Conservation (phyloP, 495 filamentous ascomycete genomes). For the Penicillium crystallinum region DNA sequence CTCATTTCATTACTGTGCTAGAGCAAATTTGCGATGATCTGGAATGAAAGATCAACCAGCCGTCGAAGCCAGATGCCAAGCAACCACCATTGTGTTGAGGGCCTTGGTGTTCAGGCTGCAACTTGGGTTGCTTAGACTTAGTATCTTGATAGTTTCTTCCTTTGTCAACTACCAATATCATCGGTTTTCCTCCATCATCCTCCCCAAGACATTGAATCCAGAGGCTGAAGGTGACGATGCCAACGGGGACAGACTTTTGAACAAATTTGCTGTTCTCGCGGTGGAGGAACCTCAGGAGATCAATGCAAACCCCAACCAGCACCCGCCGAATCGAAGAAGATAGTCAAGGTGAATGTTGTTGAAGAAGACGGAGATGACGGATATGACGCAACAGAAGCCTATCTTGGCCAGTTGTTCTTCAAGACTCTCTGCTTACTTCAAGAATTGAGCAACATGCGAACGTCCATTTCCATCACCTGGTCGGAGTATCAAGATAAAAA, state of each 20-base stretch:
- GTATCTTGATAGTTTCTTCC: too few relatives aligned
- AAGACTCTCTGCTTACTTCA: conserved; percentile 25
- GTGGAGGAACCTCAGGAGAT: conserved; percentile 28
- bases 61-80: conserved; percentile 14
- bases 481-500: conserved; percentile 28
- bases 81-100: too few relatives aligned
- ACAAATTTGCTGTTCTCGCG: conserved; percentile 29
- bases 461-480: conserved; percentile 26
- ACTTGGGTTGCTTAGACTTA: too few relatives aligned
- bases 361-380: conserved; percentile 22
- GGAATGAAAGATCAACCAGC: conserved; percentile 20
- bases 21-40: conserved; percentile 24
- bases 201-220: too few relatives aligned
- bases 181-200: too few relatives aligned
- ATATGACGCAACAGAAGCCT: conserved; percentile 3
- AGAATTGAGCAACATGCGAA: conserved; percentile 24
- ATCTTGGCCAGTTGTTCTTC: conserved; percentile 21
- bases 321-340: conserved; percentile 13
- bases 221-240: conserved; percentile 10
- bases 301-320: conserved; percentile 8
- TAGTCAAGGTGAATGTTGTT: conserved; percentile 21
- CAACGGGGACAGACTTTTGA: conserved; percentile 15
- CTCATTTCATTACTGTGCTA: conserved; percentile 26
- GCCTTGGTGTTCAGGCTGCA: too few relatives aligned
- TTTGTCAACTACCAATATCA: too few relatives aligned